Conservation (phyloP, 2,329 filamentous ascomycete species). For the Furcasterigmium furcatum region DNA sequence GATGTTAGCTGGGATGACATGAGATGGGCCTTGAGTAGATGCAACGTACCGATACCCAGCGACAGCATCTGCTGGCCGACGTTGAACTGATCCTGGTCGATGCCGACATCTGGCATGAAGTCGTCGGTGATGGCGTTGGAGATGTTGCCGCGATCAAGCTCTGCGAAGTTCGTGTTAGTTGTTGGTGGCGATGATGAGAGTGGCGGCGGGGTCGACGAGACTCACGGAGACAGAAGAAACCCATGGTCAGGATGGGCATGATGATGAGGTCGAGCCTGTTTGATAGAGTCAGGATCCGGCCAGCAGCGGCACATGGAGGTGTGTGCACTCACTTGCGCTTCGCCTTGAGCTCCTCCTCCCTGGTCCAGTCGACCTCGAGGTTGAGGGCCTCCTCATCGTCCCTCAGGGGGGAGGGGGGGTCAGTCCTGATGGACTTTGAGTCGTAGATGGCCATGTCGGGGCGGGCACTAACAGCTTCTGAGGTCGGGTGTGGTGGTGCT, state of each 20-base stretch:
- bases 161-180: constrained; percentile 17
- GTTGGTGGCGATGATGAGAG: constrained; percentile 36
- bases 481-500: no score
- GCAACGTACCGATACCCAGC: constrained; percentile 32
- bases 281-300: background rate
- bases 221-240: constrained; percentile 39
- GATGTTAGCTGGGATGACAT: constrained; percentile 5
- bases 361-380: constrained; percentile 25
- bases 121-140: constrained; percentile 30
- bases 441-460: background rate
- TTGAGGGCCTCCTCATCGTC: constrained; percentile 26
- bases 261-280: constrained; percentile 33
- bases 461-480: no score
- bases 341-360: constrained; percentile 29
- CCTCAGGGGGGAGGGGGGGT: background rate
- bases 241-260: constrained; percentile 37
- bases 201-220: constrained; percentile 28
- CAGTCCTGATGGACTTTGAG: background rate
- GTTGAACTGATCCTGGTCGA: constrained; percentile 49
- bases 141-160: constrained; percentile 35
- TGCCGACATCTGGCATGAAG: constrained; percentile 46
- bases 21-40: no score
- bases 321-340: constrained; percentile 30
- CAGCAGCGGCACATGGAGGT: background rate
- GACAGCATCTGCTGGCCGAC: constrained; percentile 48